Conservation (phyloP, 1,284 basidiomycete genomes). For the Ustanciosporium gigantosporum region DNA sequence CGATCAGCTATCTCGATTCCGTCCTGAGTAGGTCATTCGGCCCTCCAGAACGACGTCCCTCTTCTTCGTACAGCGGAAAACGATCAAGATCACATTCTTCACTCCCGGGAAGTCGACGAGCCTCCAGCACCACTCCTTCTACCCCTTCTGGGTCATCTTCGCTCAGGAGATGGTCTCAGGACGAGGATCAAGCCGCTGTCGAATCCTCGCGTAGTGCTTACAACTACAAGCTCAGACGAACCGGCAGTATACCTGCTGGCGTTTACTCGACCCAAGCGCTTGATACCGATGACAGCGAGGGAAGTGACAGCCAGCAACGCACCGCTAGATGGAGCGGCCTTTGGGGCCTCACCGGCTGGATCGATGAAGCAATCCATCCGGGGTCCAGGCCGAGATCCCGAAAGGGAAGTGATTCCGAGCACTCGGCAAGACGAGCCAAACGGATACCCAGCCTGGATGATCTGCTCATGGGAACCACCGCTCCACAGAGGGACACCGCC, state of each 20-base stretch:
- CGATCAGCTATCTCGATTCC: slow-evolving; percentile 52
- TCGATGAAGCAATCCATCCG: slow-evolving; percentile 35
- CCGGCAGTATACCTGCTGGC: slow-evolving; percentile 25
- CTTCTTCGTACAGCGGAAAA: too few relatives aligned
- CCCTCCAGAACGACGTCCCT: slow-evolving; percentile 11
- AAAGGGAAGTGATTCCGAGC: slow-evolving; percentile 22
- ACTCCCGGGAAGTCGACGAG: slow-evolving; percentile 21
- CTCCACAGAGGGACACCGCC: slow-evolving; percentile 4
- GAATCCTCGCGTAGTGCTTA: slow-evolving; percentile 6
- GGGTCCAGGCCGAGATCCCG: slow-evolving; percentile 7
- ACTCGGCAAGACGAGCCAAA: slow-evolving; percentile 4
- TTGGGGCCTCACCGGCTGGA: slow-evolving; percentile 35
- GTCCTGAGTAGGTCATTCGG: slow-evolving; percentile 46
- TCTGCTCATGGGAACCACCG: slow-evolving; percentile 16
- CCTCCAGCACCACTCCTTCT: slow-evolving; percentile 16
- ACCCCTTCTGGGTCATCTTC: slow-evolving; percentile 11
- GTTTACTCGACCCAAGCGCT: slow-evolving; percentile 7
- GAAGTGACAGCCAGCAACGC: slow-evolving; percentile 1
- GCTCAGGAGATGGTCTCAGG: slow-evolving; percentile 33
- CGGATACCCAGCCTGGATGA: slow-evolving; percentile 28
- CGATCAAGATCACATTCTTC: slow-evolving; percentile 32
- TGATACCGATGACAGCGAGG: slow-evolving; percentile 23
- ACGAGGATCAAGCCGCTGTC: neutral
- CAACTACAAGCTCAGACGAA: slow-evolving; percentile 17
- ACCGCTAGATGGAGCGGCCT: slow-evolving; percentile 25